Base-by-base conservation (phyloP, 1,284 basidiomycete genomes). In the Tranzscheliella williamsii region DNA sequence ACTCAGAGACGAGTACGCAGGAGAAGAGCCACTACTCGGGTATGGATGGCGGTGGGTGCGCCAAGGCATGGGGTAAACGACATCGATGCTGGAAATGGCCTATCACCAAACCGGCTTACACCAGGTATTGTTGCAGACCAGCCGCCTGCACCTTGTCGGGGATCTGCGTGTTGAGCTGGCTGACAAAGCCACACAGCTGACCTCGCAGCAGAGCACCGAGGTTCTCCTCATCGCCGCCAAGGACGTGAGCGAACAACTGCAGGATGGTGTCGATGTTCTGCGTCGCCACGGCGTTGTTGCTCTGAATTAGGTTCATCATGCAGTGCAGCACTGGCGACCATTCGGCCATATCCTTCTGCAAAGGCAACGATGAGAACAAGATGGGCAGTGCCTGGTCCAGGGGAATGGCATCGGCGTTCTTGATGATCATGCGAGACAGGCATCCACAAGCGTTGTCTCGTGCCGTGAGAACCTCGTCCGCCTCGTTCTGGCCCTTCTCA, bases 401-500 rank as follows among this genome's bases (percentile, higher is more conserved):
- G 18, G 95, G 95, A 20, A 98, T 80, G 4, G 88, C 90, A 5
- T 82, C 79, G 5, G 85, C 81, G 79, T 92, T 93, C 78, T 89
- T 89, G 70, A 86, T 79, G 72, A 98, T 87, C 80, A 98, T 84
- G 23, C 95, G 87, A 4, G 86, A 86, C 44, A 98, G 87, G 38
- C 92, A 91, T 43, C 95, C 95, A 23, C 88, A 85, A 11, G 95
- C 95, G 78, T 99, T 99, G 80, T 99, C 95, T 53, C 88, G 87
- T 16, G 93, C 92, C 70, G 92, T 93, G 62, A 89, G 80, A 36
- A 83, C 83, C 9, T 89, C 79, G 24, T 85, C 81, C 6, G 86
- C 78, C 49, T 86, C 84, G 9, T 85, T 81, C 37, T 55, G 48
- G 13, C 38, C 20, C 38, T 88, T 83, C 39, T 83, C 80, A 80